Evolutionary conservation across 257 asterid genomes (phyloP), one percentile per base, ranked within the genome.

Genomic region (Rubia yunnanensis): DNA sequence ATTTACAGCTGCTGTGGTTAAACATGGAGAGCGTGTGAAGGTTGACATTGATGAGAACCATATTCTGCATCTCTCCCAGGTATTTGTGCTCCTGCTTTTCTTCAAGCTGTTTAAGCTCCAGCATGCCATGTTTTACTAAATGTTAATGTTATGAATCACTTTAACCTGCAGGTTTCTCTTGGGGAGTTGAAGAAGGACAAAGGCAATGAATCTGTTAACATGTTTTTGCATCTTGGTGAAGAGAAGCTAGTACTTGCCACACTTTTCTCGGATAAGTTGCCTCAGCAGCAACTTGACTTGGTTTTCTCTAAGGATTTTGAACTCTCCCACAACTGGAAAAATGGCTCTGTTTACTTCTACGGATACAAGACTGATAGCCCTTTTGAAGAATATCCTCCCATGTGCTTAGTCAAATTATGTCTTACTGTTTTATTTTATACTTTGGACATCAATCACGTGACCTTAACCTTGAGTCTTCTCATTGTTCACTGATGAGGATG

Each of bases 61-160:
- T 77, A 77, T 85, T 64, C 46, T 89, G 82, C 97, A 87, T 81
- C 82, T 89, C 53, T 87, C 97, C 49, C 95, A 87, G 97, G 97
- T 85, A 60, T 62, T 20, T 27, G 17, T 9, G 13, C 14, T 26
- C 31, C 23, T 28, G n/a, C 24, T 74, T 28, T 28, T 48, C 0
- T 46, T 30, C 13, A 7, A 30, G 41, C 70, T 31, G 18, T 44
- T 20, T 74, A 56, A n/a, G 6, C 14, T 7, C 7, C 6, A 27
- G 64, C 50, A 18, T 28, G 4, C 34, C 57, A 34, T 53, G 57
- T 38, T 11, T 50, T 65, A 34, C 20, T 44, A 17, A 41, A 26
- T 46, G 52, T 26, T 63, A 57, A 57, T 28, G n/a, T 39, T 59
- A n/a, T 39, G 63, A 2, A 27, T 14, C n/a, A 8, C 2, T 27